Evolutionary conservation across 306 rosid species (phyloP), one percentile per base, ranked within the genome.

Genomic region (Carpinus viminea): DNA sequence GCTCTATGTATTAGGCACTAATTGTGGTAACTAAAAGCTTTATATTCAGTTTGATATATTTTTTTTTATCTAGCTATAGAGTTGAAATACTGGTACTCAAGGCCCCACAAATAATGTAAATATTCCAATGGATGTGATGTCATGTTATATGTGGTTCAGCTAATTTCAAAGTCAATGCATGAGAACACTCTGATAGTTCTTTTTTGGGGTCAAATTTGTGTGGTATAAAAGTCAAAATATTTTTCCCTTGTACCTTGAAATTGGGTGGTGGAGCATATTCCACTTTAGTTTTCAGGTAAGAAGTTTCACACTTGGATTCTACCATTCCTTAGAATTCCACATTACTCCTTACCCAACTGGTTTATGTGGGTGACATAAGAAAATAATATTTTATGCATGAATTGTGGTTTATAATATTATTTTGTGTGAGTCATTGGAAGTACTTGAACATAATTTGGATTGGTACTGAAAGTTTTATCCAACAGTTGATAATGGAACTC

Each of bases 1-100:
- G 91, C 98, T 95, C 82, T 92, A 95, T 77, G 97, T 95, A 52
- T 83, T 95, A 60, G 98, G 98, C 89, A 95, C 98, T 72, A 95
- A 95, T 81, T 95, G 98, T n/a, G 98, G 98, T 94, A 88, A 74
- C 83, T 56, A 21, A 76, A 69, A 74, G 57, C 62, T 55, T 60
- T 8, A 20, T 80, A 51, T 70, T 75, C 26, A 11, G 62, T 68
- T 60, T 62, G 31, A 51, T 79, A n/a, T 50, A 31, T 80, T 41
- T 21, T 68, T 56, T 50, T 46, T 78, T 52, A 2, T 64, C 4
- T 65, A 20, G n/a, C 41, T 46, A 47, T 65, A 45, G 51, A 70
- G 20, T 70, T 65, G 28, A 55, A n/a, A 68, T 65, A 59, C 50
- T 72, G 51, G 65, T 54, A 64, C 48, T 64, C 16, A 1, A 24